Conservation (phyloP, 192 early-diverging fungal genomes). For the Coemansia sp. region DNA sequence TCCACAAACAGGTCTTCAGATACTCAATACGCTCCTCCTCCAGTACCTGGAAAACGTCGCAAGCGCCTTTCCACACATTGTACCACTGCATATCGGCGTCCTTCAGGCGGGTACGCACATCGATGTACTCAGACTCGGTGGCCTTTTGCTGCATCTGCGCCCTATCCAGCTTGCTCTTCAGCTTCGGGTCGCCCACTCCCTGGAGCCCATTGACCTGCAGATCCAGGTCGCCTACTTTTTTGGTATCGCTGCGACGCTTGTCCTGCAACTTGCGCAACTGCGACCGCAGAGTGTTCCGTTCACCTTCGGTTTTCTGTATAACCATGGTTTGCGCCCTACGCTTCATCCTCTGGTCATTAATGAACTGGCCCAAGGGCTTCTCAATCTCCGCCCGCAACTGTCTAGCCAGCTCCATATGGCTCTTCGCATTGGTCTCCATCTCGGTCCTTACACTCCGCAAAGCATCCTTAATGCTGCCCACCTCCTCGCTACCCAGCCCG, state of each 20-base stretch:
- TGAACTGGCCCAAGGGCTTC: slow-evolving; percentile 62
- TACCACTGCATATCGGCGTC: slow-evolving; percentile 54
- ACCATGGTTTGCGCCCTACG: slow-evolving; percentile 56
- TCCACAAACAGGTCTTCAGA: slow-evolving; percentile 65
- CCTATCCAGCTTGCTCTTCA: slow-evolving; percentile 44
- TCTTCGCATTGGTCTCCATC: slow-evolving; percentile 64
- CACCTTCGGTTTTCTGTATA: slow-evolving; percentile 54
- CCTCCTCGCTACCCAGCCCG: slow-evolving; percentile 68
- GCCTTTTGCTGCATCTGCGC: slow-evolving; percentile 39
- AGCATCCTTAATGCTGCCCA: slow-evolving; percentile 62
- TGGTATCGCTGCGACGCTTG: slow-evolving; percentile 59
- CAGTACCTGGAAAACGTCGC: slow-evolving; percentile 55
- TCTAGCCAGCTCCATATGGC: slow-evolving; percentile 64
- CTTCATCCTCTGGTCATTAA: slow-evolving; percentile 65
- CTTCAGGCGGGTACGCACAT: slow-evolving; percentile 31
- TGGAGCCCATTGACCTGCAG: slow-evolving; percentile 47
- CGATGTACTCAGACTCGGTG: slow-evolving; percentile 50
- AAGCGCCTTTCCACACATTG: slow-evolving; percentile 51
- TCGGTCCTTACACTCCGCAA: slow-evolving; percentile 63
- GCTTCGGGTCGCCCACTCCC: slow-evolving; percentile 41
- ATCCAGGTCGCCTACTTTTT: slow-evolving; percentile 55
- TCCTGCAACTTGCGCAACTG: slow-evolving; percentile 59
- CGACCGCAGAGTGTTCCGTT: slow-evolving; percentile 46
- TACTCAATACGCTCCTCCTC: slow-evolving; percentile 78
- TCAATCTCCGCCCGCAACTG: slow-evolving; percentile 68